Conservation (phyloP, 2,329 filamentous ascomycete species). For the Pseudogymnoascus sp. region DNA sequence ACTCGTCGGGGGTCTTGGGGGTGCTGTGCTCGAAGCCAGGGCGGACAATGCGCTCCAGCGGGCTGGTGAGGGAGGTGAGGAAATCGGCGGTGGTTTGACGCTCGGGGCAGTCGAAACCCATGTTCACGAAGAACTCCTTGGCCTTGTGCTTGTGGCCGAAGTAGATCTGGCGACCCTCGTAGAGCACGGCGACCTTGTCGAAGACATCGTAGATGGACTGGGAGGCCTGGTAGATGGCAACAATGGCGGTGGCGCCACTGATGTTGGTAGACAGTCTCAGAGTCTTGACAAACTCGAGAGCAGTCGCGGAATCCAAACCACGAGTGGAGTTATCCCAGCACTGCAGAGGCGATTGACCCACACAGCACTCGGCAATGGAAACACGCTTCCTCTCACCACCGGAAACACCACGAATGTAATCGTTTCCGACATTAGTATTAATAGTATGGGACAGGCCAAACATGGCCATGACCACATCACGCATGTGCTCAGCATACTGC, state of each 20-base stretch:
- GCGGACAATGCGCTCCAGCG: slow-evolving; percentile 49
- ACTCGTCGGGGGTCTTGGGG: slow-evolving; percentile 48
- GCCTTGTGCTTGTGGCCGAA: slow-evolving; percentile 59
- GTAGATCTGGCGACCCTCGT: slow-evolving; percentile 64
- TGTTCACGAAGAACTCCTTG: slow-evolving; percentile 60
- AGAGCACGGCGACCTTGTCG: slow-evolving; percentile 62
- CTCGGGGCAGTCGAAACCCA: slow-evolving; percentile 66
- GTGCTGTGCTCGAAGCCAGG: slow-evolving; percentile 50
- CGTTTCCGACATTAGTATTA: slow-evolving; percentile 66
- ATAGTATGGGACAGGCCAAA: slow-evolving; percentile 66
- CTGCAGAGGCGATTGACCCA: slow-evolving; percentile 51
- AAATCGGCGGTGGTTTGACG: slow-evolving; percentile 55
- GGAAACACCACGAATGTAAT: slow-evolving; percentile 60
- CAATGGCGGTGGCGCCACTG: slow-evolving; percentile 51
- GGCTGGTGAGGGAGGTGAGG: slow-evolving; percentile 64
- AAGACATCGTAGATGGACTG: slow-evolving; percentile 62
- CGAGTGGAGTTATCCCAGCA: slow-evolving; percentile 73
- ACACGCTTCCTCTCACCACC: slow-evolving; percentile 74
- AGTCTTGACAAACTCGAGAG: slow-evolving; percentile 64
- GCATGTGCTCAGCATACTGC: slow-evolving; percentile 37
- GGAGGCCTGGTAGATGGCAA: slow-evolving; percentile 67
- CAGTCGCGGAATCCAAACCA: slow-evolving; percentile 67
- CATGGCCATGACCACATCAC: slow-evolving; percentile 58
- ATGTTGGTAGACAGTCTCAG: slow-evolving; percentile 60
- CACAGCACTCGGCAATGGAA: slow-evolving; percentile 69